These are phyloP conservation scores for Pseudogymnoascus sp. DNA, from an alignment of 2,329 filamentous ascomycete genomes.

Conservation along the genomic window DNA sequence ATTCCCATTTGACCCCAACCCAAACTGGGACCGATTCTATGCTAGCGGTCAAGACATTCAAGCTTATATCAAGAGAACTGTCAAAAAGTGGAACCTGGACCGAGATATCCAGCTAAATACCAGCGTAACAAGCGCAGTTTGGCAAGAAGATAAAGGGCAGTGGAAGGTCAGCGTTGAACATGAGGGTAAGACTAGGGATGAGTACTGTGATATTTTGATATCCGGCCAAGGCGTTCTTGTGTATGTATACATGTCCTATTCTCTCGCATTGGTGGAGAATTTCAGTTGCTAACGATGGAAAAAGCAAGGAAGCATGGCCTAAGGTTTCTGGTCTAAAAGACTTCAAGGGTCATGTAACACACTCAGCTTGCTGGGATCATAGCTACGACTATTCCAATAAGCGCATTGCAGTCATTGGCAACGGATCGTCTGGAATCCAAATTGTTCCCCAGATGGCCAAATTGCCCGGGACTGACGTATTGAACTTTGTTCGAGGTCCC, in stretches of 20 bases:
- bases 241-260: slow-evolving; percentile 30
- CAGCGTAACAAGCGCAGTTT: slow-evolving; percentile 37
- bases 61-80: not conserved
- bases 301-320: slow-evolving; percentile 32
- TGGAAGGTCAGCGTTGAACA: slow-evolving; percentile 41
- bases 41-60: slow-evolving; percentile 20
- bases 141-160: slow-evolving; percentile 39
- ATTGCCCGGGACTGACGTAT: slow-evolving; percentile 21
- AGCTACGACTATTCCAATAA: slow-evolving; percentile 46
- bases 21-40: slow-evolving; percentile 34
- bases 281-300: slow-evolving; percentile 36
- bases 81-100: not conserved
- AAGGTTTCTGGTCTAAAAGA: slow-evolving; percentile 37
- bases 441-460: slow-evolving; percentile 28
- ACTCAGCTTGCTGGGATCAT: slow-evolving; percentile 54
- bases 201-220: slow-evolving; percentile 5
- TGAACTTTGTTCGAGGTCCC: slow-evolving; percentile 19
- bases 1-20: slow-evolving; percentile 35
- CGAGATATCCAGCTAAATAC: slow-evolving; percentile 41
- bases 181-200: not conserved
- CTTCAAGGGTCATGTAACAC: slow-evolving; percentile 40
- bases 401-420: slow-evolving; percentile 39
- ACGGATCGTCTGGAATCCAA: slow-evolving; percentile 33
- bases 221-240: slow-evolving; percentile 3
- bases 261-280: slow-evolving; percentile 33